phyloP scores from a whole-genome alignment of 1,139 yeast genomes.

The Candida sanyaensis region DNA sequence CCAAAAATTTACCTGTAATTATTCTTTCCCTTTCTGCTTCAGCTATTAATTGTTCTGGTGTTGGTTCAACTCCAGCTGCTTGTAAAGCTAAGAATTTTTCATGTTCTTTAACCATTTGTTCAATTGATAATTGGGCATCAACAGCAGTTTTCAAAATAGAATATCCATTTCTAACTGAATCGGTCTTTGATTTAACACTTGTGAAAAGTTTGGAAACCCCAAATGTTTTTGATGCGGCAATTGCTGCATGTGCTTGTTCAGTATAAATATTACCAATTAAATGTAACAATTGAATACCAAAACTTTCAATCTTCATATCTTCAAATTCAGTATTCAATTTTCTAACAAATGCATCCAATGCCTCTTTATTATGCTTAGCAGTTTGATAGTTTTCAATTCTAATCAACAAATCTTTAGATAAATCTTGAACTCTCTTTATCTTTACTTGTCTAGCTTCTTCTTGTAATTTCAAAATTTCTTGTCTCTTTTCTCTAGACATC shows the following conservation, averaged over 20 bases:
- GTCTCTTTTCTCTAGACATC: conserved; percentile 53
- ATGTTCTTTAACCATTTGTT: conserved; percentile 48
- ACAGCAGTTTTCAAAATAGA: conserved; percentile 43
- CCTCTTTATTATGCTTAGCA: conserved; percentile 28
- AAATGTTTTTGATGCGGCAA: conserved; percentile 39
- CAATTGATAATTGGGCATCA: conserved; percentile 44
- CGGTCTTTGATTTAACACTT: conserved; percentile 42
- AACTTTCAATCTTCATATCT: conserved; percentile 50
- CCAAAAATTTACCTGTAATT: conserved; percentile 72
- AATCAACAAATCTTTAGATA: conserved; percentile 46
- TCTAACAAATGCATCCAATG: conserved; percentile 35
- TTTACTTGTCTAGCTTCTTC: conserved; percentile 59
- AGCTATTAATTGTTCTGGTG: conserved; percentile 48
- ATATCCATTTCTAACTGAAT: conserved; percentile 39
- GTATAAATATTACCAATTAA: conserved; percentile 67
- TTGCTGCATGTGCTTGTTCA: conserved; percentile 54
- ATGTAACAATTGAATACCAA: conserved; percentile 49
- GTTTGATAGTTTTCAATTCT: conserved; percentile 42
- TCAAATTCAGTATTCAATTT: conserved; percentile 62
- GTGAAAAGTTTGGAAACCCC: conserved; percentile 57
- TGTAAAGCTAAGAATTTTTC: conserved; percentile 39
- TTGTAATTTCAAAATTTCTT: conserved; percentile 52
- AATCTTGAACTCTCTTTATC: conserved; percentile 54
- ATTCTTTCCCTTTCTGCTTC: conserved; percentile 65
- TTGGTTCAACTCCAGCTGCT: conserved; percentile 27